A percentile compares a stretch with the other conserved stretches of the same genome.
Conservation (phyloP, 345 rosid genomes). For the Zanthoxylum bungeanum region DNA sequence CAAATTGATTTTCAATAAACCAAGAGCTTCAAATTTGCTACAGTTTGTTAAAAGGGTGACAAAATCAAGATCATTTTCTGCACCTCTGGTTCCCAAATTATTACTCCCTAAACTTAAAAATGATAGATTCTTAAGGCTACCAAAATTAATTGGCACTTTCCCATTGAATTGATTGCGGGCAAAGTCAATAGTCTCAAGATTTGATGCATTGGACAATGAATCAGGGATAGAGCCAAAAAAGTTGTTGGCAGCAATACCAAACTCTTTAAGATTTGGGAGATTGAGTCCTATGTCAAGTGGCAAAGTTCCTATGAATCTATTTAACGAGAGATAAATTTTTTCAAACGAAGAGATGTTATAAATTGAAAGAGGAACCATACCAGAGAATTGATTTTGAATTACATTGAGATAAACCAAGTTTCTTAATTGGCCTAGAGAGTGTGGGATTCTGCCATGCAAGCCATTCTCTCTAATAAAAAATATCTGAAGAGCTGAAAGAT, state of each 20-base stretch:
- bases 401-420: accelerated
- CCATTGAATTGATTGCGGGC: neutral
- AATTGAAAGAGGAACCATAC: slow-evolving; percentile 21
- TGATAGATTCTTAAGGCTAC: neutral
- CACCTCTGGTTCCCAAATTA: neutral
- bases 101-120: accelerated
- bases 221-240: slow-evolving; percentile 17
- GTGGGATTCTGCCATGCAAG: neutral
- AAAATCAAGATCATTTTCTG: slow-evolving; percentile 11
- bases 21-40: neutral
- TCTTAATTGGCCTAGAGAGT: neutral
- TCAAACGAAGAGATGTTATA: slow-evolving; percentile 9
- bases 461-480: neutral
- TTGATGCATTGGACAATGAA: slow-evolving; percentile 25
- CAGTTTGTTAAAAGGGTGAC: slow-evolving; percentile 9
- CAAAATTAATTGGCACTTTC: slow-evolving; percentile 4
- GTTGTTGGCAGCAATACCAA: neutral
- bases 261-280: slow-evolving; percentile 10
- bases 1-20: neutral
- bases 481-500: slow-evolving; percentile 2
- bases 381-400: accelerated
- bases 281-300: neutral
- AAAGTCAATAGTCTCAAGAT: neutral
- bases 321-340: accelerated
- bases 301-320: slow-evolving; percentile 19